Evolutionary conservation across 176 grass and related monocot genomes (phyloP), one percentile per base, ranked within the genome.

Genomic region (Oryza brachyantha): DNA sequence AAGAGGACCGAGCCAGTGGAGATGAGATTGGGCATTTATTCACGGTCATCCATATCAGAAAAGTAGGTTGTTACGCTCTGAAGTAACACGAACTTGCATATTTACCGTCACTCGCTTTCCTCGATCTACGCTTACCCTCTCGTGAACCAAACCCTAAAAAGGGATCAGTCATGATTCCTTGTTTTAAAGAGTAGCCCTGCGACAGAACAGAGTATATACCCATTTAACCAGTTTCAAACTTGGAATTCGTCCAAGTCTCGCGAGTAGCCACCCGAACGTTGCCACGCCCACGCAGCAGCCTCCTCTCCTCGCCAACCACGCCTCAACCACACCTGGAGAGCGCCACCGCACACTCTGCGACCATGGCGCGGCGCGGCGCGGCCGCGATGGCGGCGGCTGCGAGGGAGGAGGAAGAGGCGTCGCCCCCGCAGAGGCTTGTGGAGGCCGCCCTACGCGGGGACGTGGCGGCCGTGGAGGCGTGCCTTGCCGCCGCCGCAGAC

Each of bases 381-480:
- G 68, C 84, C 6, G 75, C 74, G 26, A 26, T 35, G 52, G 74
- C 74, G 13, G 84, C 68, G 64, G 84, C 84, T 31, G 79, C 77
- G 48, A 62, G 58, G 31, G 60, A 68, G 65, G 66, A 82, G 72
- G 72, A 77, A 59, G 29, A 65, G 41, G 76, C 63, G 8, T 81
- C 72, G 55, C 65, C 79, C 31, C 74, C 79, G 24, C 85, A 82
- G 73, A 25, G 79, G 64, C 66, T 87, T 16, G 79, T 87, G 57
- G 85, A 82, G 34, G 85, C 79, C 19, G 65, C 85, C 10, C 57
- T 87, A 70, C 27, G 37, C 13, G 79, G 85, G 65, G 79, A 87
- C 52, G 73, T n/a, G 25, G 73, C 8, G 16, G 14, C 54, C 57
- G 66, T 82, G 57, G 72, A 78, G 65, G 79, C 67, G 5, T 87